Evolutionary conservation across 1,139 yeast genomes (phyloP).

Genomic region (Pichia inconspicua): DNA sequence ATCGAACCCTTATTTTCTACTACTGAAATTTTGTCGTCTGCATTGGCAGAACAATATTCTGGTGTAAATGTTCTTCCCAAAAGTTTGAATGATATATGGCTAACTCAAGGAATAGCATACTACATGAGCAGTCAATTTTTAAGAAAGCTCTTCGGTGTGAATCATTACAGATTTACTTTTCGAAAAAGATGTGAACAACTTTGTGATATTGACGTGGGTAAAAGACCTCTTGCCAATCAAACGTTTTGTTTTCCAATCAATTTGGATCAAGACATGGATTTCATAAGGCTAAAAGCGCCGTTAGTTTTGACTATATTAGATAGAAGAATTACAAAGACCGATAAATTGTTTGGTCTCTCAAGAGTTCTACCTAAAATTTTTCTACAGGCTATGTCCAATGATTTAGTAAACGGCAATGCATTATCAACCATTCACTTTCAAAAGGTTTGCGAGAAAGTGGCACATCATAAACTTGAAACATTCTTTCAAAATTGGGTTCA

Average conservation of each 20-base stretch:
- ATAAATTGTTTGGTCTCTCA: conserved; percentile 83
- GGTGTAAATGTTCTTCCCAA: conserved; percentile 87
- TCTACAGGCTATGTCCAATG: conserved; percentile 94
- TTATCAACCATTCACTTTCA: conserved; percentile 81
- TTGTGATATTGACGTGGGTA: conserved; percentile 70
- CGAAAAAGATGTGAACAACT: conserved; percentile 59
- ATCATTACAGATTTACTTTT: conserved; percentile 68
- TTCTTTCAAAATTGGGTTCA: conserved; percentile 93
- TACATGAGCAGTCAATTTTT: conserved; percentile 76
- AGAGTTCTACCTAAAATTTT: conserved; percentile 88
- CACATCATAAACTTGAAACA: conserved; percentile 70
- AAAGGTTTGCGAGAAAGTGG: conserved; percentile 87
- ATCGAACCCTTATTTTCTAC: conserved; percentile 74
- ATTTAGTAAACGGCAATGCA: conserved; percentile 66
- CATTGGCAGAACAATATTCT: conserved; percentile 86
- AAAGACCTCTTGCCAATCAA: conserved; percentile 71
- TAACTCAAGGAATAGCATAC: conserved; percentile 76
- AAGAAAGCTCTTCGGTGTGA: conserved; percentile 67
- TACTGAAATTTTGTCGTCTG: conserved; percentile 60
- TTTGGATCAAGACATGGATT: conserved; percentile 39
- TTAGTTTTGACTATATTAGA: conserved; percentile 78
- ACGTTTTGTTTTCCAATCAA: conserved; percentile 62
- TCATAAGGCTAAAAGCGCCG: conserved; percentile 75
- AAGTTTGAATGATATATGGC: conserved; percentile 82
- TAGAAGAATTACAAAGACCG: conserved; percentile 91